phyloP scores from a whole-genome alignment of 2,329 filamentous ascomycete genomes.

The Talaromyces atroroseus region DNA sequence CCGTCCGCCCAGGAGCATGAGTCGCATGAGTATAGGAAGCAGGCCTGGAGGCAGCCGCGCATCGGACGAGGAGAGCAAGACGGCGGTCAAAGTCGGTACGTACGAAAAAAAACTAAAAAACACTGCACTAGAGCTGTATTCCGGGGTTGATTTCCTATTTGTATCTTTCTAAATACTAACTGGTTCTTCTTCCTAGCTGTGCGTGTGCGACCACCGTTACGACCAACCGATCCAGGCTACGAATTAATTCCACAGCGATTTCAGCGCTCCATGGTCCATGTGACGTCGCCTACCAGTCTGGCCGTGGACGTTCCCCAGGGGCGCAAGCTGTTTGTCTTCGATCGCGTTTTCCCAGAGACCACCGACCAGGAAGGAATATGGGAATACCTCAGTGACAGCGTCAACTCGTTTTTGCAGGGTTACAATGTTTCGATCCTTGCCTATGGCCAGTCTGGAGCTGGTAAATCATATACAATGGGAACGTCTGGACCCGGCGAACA shows the following conservation, averaged over 20 bases:
- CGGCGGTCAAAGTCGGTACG: slow-evolving; percentile 94
- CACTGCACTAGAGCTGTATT: neutral
- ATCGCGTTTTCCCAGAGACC: slow-evolving; percentile 83
- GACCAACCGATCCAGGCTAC: slow-evolving; percentile 78
- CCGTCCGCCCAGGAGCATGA: slow-evolving; percentile 70
- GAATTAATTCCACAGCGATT: slow-evolving; percentile 95
- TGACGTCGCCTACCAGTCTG: slow-evolving; percentile 76
- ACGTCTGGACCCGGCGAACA: slow-evolving; percentile 82
- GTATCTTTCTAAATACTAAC: neutral
- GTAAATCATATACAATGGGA: slow-evolving; percentile 98
- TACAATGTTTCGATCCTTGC: slow-evolving; percentile 98
- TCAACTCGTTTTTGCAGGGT: slow-evolving; percentile 83
- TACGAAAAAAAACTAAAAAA: too few species aligned
- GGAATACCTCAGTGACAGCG: slow-evolving; percentile 88
- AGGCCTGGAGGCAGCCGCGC: slow-evolving; percentile 72
- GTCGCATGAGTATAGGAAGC: slow-evolving; percentile 74
- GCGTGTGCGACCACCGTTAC: slow-evolving; percentile 81
- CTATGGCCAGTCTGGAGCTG: slow-evolving; percentile 94
- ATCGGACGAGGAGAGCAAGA: slow-evolving; percentile 84
- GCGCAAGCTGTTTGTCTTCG: slow-evolving; percentile 92
- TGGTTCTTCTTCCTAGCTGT: slow-evolving; percentile 59
- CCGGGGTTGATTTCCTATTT: too few species aligned
- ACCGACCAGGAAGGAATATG: slow-evolving; percentile 83
- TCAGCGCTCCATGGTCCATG: slow-evolving; percentile 85
- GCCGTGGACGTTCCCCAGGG: slow-evolving; percentile 88